Base-by-base conservation (phyloP, 768 basidiomycete genomes). In the Boletus subcaerulescens region DNA sequence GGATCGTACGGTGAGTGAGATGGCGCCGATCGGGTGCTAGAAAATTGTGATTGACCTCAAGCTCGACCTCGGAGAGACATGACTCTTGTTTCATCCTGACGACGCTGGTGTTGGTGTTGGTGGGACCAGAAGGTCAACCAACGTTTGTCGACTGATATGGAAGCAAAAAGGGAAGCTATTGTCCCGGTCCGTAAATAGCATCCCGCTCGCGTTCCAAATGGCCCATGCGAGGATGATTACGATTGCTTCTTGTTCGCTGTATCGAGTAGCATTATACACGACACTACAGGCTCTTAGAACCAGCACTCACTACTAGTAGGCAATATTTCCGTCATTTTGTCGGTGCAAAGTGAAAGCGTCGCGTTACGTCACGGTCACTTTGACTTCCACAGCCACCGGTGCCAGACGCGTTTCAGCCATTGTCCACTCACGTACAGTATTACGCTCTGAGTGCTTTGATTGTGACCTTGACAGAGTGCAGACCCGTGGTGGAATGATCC, bases 191-290 rank as follows among this genome's bases (percentile, higher is more conserved):
- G 22, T 22, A 22, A 2, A 3, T 22, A 3, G 22, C 22, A 22
- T 22, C 12, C 48, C 48, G 9, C 48, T 39, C 14, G 48, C 39
- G 7, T 49, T 49, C 9, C 38, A 29, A n/a, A 4, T n/a, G 26
- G 14, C 5, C 48, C 48, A 49, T 31, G 39, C 39, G n/a, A 40
- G 22, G 38, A 18, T 20, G 48, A 49, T 49, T 7, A 41, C 82
- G 84, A 66, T 93, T 93, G 48, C 48, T 60, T 91, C 86, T 20
- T 79, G 73, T 71, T 91, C 48, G 24, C 48, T 38, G 9, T 40
- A 35, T 17, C 0, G 4, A 29, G 17, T 13, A 10, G 17, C 13
- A 22, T 59, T 36, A 42, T 40, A 47, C 29, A 3, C 8, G 6
- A 15, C 20, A 5, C 17, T 15, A 42, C 18, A 15, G 18, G n/a